These are phyloP conservation scores for Jacaranda mimosifolia DNA, from an alignment of 257 asterid species.

Conservation along the genomic window DNA sequence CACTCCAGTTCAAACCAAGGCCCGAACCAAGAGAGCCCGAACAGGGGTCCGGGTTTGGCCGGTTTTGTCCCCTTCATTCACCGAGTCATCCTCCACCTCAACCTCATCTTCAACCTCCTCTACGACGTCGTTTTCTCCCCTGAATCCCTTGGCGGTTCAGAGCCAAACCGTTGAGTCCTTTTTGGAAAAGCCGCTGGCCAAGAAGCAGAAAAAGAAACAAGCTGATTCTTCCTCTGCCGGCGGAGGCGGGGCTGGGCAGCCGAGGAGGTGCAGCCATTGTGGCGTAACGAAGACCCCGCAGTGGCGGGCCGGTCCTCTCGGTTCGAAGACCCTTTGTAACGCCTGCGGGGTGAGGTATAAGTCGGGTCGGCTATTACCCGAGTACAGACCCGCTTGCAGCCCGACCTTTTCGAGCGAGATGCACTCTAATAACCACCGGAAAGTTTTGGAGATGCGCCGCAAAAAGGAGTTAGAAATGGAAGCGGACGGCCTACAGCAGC, in stretches of 20 bases:
- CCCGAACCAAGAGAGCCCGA: conserved; percentile 85
- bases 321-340: conserved; percentile 65
- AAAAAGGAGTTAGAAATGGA: conserved; percentile 56
- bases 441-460: conserved; percentile 69
- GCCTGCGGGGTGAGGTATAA: conserved; percentile 73
- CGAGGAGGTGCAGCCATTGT: conserved; percentile 69
- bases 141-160: conserved; percentile 42
- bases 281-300: conserved; percentile 72
- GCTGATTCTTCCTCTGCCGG: conserved; percentile 18
- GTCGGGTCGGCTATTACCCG: conserved; percentile 74
- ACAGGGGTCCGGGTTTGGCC: conserved; percentile 80
- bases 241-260: conserved; percentile 37
- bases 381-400: conserved; percentile 77
- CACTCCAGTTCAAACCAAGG: conserved; percentile 86
- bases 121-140: conserved; percentile 53
- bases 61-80: conserved; percentile 61
- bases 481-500: conserved; percentile 31
- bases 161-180: conserved; percentile 54
- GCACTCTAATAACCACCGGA: conserved; percentile 73
- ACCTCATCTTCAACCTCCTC: conserved; percentile 71
- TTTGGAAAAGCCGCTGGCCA: conserved; percentile 37
- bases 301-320: conserved; percentile 79
- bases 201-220: conserved; percentile 47
- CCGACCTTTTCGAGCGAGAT: conserved; percentile 62
- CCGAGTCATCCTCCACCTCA: conserved; percentile 65